phyloP scores from a whole-genome alignment of 2,329 filamentous ascomycete genomes.

The Acarospora socialis region DNA sequence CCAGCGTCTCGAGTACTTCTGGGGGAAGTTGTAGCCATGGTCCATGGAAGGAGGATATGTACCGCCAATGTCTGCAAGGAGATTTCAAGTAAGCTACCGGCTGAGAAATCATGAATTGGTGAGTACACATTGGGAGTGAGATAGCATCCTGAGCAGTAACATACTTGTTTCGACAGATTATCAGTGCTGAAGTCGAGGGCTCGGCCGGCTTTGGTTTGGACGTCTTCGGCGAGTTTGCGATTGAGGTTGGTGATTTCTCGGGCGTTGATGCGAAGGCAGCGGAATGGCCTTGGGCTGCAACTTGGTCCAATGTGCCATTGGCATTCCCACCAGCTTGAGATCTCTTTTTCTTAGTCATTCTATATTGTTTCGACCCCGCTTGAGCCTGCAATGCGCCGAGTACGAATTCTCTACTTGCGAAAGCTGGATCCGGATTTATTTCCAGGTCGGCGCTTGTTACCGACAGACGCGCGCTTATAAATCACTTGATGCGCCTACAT shows the following conservation, averaged over 20 bases:
- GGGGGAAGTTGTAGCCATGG: constrained; percentile 69
- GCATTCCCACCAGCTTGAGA: constrained; percentile 1
- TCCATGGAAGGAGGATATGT: constrained; percentile 71
- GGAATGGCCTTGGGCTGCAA: not conserved
- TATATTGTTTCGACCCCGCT: too few species aligned
- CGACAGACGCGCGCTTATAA: too few species aligned
- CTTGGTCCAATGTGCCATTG: not conserved
- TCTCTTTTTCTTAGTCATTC: constrained; percentile 9
- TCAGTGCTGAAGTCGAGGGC: constrained; percentile 36
- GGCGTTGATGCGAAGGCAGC: not conserved
- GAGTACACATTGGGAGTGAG: constrained; percentile 7
- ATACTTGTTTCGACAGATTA: constrained; percentile 56
- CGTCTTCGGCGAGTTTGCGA: too few species aligned
- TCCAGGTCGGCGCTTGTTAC: too few species aligned
- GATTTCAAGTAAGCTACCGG: not conserved
- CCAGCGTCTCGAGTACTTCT: constrained; percentile 65
- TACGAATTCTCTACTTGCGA: too few species aligned
- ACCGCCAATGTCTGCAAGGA: constrained; percentile 58
- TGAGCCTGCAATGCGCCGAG: too few species aligned
- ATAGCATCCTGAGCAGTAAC: too few species aligned
- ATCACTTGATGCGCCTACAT: too few species aligned
- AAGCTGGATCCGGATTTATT: too few species aligned
- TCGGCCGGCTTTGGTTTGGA: constrained; percentile 7
- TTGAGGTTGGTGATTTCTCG: not conserved
- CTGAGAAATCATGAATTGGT: not conserved